Evolutionary conservation across 1,284 basidiomycete genomes (phyloP).

Genomic region (Moniliophthora roreri): DNA sequence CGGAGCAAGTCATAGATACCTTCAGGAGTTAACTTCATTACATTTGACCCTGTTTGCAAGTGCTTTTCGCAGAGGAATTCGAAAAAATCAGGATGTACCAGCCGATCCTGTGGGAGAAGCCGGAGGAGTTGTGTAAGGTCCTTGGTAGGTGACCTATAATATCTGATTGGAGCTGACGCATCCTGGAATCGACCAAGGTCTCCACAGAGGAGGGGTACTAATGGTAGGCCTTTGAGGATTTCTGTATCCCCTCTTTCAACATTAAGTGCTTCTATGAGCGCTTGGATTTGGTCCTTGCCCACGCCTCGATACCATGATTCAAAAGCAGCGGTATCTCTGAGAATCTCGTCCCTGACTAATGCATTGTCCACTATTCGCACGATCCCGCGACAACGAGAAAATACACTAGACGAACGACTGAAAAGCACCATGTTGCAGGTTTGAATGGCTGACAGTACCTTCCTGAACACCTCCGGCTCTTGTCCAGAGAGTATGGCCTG

Average conservation of each 20-base stretch:
- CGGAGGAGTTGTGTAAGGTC: neutral
- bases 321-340: neutral
- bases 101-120: neutral
- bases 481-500: neutral
- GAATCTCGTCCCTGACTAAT: neutral
- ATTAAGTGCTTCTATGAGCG: neutral
- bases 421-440: neutral
- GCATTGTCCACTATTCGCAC: neutral
- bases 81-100: neutral
- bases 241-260: too few relatives aligned
- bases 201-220: neutral
- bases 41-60: neutral
- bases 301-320: neutral
- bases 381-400: neutral
- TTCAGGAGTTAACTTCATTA: neutral
- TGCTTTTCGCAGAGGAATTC: neutral
- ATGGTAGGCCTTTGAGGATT: neutral
- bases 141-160: neutral
- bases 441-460: neutral
- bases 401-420: neutral
- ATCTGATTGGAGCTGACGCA: neutral
- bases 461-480: neutral
- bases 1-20: neutral
- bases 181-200: neutral
- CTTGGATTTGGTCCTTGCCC: neutral